These are phyloP conservation scores for Lactifluus pinguis DNA, from an alignment of 768 basidiomycete genomes.

Conservation along the genomic window DNA sequence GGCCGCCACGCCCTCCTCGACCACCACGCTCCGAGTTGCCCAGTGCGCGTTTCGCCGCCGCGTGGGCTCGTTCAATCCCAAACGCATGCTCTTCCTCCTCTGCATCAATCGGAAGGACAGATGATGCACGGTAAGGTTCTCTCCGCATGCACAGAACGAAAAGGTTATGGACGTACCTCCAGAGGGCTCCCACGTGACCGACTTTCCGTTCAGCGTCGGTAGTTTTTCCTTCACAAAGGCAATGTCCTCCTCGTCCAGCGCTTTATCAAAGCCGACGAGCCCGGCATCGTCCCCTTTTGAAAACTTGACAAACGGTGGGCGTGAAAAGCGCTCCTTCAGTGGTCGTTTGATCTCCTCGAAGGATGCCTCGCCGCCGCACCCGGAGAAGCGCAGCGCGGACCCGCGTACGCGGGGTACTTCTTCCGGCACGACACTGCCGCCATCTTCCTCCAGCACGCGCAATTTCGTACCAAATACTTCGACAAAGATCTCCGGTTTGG, in stretches of 20 bases:
- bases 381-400: conserved; percentile 41
- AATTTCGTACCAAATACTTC: conserved; percentile 69
- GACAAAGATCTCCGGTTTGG: conserved; percentile 52
- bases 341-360: conserved; percentile 56
- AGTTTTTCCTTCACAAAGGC: conserved; percentile 57
- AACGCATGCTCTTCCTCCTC: conserved; percentile 67
- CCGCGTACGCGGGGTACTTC: conserved; percentile 37
- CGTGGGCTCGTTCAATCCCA: conserved; percentile 65
- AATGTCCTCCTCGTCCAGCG: conserved; percentile 63
- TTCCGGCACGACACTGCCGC: conserved; percentile 35
- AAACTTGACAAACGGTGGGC: conserved; percentile 41
- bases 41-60: conserved; percentile 48
- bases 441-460: conserved; percentile 52
- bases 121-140: not conserved
- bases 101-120: conserved; percentile 21
- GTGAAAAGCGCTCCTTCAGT: conserved; percentile 39
- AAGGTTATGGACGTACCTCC: conserved; percentile 36
- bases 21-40: conserved; percentile 19
- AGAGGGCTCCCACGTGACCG: conserved; percentile 55
- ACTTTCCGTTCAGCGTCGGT: conserved; percentile 53
- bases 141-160: not conserved
- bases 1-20: conserved; percentile 40
- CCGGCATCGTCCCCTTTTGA: conserved; percentile 38
- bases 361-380: conserved; percentile 46
- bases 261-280: conserved; percentile 50